Base-by-base conservation (phyloP, 1,284 basidiomycete genomes). In the Porogramme epimiltina region DNA sequence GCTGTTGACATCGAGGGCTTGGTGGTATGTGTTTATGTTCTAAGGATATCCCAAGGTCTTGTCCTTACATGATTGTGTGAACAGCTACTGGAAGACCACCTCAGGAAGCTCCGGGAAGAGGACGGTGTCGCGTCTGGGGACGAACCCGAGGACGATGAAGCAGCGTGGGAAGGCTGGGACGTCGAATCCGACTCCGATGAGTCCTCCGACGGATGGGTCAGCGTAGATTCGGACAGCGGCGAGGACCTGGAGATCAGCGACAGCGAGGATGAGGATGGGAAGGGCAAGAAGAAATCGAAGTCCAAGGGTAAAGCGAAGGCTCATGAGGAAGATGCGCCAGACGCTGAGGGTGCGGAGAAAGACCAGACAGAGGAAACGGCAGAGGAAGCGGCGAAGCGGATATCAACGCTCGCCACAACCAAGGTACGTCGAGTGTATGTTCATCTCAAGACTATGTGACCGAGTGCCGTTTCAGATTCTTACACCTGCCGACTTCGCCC, bases 401-500 rank as follows among this genome's bases (percentile, higher is more conserved):
- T 78, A 60, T 87, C 85, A 43, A 82, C 80, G 1, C 71, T 91
- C 42, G 91, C 90, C 4, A 93, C 87, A 1, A 90, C 88, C 24
- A 93, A 93, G 74, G 91, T 86, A 52, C 16, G 68, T 56, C 28
- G 5, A 34, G 38, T 26, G 26, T 28, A 2, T 16, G 18, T 31
- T 22, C 16, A 48, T 51, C 37, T 39, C 38, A 34, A 33, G 8
- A 16, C 26, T 62, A 47, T 53, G 36, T 25, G 13, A 16, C 5
- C 2, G 19, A 20, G 20, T 36, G 13, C 43, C 10, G n/a, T n/a
- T n/a, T n/a, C 53, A 95, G 93, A 99, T 99, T 65, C 84, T 99
- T 31, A 99, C 97, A 0, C 97, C 97, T 0, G 95, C 95, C 24
- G 96, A 99, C 72, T 99, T 98, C 70, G 92, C 92, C 0, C 76